These are phyloP conservation scores for Cubamyces sp. DNA, from an alignment of 768 basidiomycete genomes.

Conservation along the genomic window DNA sequence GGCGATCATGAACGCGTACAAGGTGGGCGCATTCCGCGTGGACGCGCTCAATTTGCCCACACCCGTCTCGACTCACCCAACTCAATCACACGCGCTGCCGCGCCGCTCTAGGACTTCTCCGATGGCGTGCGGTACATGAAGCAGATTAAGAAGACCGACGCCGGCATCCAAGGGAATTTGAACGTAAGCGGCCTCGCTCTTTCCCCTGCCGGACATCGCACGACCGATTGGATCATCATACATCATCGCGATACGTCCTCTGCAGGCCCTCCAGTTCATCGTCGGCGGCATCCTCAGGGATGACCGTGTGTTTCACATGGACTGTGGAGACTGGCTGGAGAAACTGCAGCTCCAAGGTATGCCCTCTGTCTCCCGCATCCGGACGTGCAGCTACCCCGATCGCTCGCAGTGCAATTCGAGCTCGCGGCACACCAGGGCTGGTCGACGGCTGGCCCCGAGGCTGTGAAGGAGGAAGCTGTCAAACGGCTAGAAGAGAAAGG, in stretches of 20 bases:
- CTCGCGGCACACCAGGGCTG: constrained; percentile 36
- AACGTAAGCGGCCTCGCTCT: constrained; percentile 10
- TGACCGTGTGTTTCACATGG: constrained; percentile 43
- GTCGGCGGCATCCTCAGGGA: constrained; percentile 47
- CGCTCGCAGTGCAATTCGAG: constrained; percentile 39
- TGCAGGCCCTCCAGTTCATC: constrained; percentile 38
- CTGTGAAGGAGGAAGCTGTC: constrained; percentile 39
- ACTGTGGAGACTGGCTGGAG: constrained; percentile 37
- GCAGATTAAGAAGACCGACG: constrained; percentile 17
- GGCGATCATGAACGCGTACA: constrained; percentile 30
- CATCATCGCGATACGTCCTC: neutral
- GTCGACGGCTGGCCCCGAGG: constrained; percentile 38
- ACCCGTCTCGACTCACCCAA: too few species aligned
- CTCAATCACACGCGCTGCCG: too few species aligned
- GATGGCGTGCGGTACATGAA: constrained; percentile 25
- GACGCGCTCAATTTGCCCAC: neutral
- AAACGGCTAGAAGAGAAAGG: constrained; percentile 29
- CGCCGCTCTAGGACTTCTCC: constrained; percentile 24
- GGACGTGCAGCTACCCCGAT: neutral
- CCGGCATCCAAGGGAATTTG: constrained; percentile 10
- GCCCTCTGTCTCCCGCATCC: neutral
- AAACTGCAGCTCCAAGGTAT: constrained; percentile 45
- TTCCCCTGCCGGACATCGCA: neutral
- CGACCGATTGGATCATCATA: neutral
- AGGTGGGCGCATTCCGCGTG: constrained; percentile 5